Percentiles rank a stretch among this genome's conserved stretches.
Conservation (phyloP, 495 filamentous ascomycete species). For the Immersiella caudata region DNA sequence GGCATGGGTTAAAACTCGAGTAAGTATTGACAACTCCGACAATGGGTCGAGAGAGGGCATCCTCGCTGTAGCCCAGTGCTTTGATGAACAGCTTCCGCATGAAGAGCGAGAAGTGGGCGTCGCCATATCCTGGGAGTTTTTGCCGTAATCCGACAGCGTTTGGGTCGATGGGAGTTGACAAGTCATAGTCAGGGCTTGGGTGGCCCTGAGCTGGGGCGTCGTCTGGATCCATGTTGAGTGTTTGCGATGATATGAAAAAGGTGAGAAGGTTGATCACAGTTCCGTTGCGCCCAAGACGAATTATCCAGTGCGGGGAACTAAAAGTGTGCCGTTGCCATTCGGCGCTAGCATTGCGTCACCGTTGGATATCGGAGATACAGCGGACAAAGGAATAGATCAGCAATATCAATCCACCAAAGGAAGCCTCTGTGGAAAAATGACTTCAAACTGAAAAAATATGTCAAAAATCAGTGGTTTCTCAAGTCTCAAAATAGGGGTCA, state of each 20-base stretch:
- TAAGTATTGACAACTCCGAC: slow-evolving; percentile 69
- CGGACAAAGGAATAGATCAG: neutral
- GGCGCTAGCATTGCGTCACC: neutral
- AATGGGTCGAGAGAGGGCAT: slow-evolving; percentile 65
- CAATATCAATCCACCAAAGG: neutral
- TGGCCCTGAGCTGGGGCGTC: neutral
- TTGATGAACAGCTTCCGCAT: slow-evolving; percentile 74
- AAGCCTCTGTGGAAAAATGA: no score
- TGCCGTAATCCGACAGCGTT: slow-evolving; percentile 56
- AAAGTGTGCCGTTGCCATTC: neutral
- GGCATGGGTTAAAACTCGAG: slow-evolving; percentile 69
- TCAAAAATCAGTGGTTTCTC: neutral
- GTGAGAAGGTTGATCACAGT: neutral
- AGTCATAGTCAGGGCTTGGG: slow-evolving; percentile 54
- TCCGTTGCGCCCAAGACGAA: neutral
- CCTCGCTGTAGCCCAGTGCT: slow-evolving; percentile 67
- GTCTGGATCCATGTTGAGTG: neutral
- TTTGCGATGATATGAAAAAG: neutral
- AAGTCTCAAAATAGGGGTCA: no score
- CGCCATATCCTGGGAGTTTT: slow-evolving; percentile 67
- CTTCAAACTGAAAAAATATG: no score
- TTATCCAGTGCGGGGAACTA: neutral
- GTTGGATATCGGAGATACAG: neutral
- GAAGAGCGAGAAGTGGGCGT: slow-evolving; percentile 70
- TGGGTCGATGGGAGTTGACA: slow-evolving; percentile 50